Evolutionary conservation across 257 asterid genomes (phyloP), one percentile per base, ranked within the genome.

Genomic region (Nicotiana obtusifolia): DNA sequence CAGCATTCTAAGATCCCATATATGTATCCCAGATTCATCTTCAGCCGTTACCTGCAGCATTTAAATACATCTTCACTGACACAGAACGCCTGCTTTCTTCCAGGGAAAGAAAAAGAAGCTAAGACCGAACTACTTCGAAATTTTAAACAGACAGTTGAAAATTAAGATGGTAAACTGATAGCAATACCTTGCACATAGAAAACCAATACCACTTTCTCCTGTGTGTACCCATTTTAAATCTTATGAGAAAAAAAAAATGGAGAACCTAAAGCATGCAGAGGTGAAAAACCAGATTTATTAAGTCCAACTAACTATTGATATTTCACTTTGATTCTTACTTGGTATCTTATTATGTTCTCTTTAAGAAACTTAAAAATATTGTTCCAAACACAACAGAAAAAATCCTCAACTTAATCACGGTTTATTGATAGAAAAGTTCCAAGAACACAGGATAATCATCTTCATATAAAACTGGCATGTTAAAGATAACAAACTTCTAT

Each of bases 11-110:
- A 91, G 93, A 89, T 96, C 98, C 99, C 98, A 94, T 76, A 93
- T 85, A 87, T 89, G 92, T 88, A 96, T 91, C 86, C 99, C 98
- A 10, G 95, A 91, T 86, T 96, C 99, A 85, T 92, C 99, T 86
- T 92, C 99, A 81, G 99, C 99, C 44, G 98, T 96, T 80, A 92
- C 98, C 99, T 94, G 88, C 71, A 81, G 84, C 80, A 78, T 83
- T 83, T 83, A 49, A 80, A 64, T 22, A 69, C 61, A 78, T 68
- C 35, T 22, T 71, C 78, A 71, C 20, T 71, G 78, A 41, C 64
- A 76, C 67, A 16, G 76, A 79, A 78, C 76, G 6, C 78, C 64
- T 60, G 47, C 82, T 56, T 67, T 79, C 56, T 20, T 20, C 83
- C 57, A 64, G 77, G 60, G 37, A 71, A 71, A 66, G 35, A 9